These are phyloP conservation scores for Pseudocercospora fijiensis DNA, from an alignment of 2,329 filamentous ascomycete genomes.

Conservation along the genomic window DNA sequence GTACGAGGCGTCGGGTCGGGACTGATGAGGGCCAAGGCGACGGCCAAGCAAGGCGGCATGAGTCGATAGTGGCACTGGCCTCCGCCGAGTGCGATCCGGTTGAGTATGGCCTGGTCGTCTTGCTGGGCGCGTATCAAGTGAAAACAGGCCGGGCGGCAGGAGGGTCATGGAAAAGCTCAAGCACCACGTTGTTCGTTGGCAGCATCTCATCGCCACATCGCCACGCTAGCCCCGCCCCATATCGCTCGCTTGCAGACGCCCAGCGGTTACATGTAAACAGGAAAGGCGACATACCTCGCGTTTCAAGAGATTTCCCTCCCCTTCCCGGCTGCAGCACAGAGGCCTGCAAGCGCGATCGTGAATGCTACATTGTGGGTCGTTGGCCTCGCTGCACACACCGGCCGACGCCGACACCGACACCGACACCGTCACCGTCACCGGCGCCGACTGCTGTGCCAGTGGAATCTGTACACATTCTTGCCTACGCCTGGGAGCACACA, in stretches of 20 bases:
- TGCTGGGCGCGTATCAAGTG: slow-evolving; percentile 8
- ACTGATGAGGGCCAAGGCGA: background rate
- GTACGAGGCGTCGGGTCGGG: background rate
- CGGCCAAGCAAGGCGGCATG: slow-evolving; percentile 19
- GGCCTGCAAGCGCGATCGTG: background rate
- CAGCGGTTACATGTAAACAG: slow-evolving; percentile 2
- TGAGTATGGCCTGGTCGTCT: background rate
- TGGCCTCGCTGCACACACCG: too few species aligned
- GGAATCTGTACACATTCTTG: slow-evolving; percentile 4
- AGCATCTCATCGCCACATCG: slow-evolving; percentile 2
- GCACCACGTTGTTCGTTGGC: slow-evolving; percentile 2
- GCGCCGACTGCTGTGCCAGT: background rate
- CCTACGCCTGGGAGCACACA: background rate
- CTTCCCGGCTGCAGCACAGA: background rate
- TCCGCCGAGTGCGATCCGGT: slow-evolving; percentile 3
- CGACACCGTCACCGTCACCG: background rate
- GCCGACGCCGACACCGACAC: background rate
- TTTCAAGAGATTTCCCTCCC: slow-evolving; percentile 2
- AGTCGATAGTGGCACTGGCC: slow-evolving; percentile 19
- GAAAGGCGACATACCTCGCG: slow-evolving; percentile 5
- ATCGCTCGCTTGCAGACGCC: slow-evolving; percentile 1
- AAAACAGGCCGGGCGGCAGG: background rate
- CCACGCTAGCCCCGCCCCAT: background rate
- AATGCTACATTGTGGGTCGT: too few species aligned
- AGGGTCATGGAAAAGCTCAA: background rate